A percentile compares a stretch with the other conserved stretches of the same genome.
phyloP scores from a whole-genome alignment of 1,139 yeast species.

The Yamadazyma diospyri region DNA sequence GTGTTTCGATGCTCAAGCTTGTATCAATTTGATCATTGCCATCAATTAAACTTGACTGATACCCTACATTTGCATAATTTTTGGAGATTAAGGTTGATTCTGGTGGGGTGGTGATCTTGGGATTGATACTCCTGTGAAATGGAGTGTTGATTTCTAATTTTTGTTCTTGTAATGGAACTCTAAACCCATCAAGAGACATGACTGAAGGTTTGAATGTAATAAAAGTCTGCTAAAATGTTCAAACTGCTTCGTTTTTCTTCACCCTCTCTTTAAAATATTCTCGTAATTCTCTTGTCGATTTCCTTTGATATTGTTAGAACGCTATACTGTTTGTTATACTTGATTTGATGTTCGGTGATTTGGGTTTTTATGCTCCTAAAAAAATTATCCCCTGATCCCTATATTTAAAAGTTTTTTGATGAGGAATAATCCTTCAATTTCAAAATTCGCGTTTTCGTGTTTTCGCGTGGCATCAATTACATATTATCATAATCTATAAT shows the following conservation, averaged over 20 bases:
- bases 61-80: slow-evolving; percentile 5
- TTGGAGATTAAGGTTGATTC: slow-evolving; percentile 18
- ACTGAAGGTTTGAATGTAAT: background rate
- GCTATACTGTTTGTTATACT: no score
- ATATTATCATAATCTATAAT: background rate
- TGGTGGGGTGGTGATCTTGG: slow-evolving; percentile 38
- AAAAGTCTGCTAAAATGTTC: no score
- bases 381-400: slow-evolving; percentile 6
- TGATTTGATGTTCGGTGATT: background rate
- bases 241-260: background rate
- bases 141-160: slow-evolving; percentile 17
- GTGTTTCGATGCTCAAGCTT: slow-evolving; percentile 16
- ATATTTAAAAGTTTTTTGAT: slow-evolving; percentile 2
- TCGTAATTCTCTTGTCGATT: background rate
- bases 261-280: background rate
- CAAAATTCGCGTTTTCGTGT: slow-evolving; percentile 10
- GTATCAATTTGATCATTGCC: slow-evolving; percentile 7
- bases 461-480: no score
- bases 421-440: slow-evolving; percentile 4
- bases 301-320: no score
- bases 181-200: slow-evolving; percentile 14
- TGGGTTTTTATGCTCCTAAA: background rate
- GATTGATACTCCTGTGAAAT: slow-evolving; percentile 9
- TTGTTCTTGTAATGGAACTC: slow-evolving; percentile 17
- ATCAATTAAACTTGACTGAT: background rate